Conservation (phyloP, 768 basidiomycete genomes). For the Phanerochaete sordida region DNA sequence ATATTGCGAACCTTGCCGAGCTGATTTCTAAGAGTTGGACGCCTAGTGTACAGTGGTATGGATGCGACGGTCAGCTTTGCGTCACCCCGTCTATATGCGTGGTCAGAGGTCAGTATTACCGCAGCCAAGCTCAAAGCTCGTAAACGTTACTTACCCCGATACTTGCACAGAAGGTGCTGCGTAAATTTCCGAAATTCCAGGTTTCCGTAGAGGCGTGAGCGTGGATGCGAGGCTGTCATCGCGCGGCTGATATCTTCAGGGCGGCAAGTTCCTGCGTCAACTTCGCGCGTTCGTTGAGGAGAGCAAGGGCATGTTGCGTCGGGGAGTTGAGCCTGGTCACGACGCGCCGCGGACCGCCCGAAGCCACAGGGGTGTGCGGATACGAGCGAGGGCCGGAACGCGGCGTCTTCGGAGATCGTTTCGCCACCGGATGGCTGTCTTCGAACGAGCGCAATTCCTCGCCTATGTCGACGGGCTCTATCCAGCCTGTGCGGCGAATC, state of each 20-base stretch:
- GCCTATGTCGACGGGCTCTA: slow-evolving; percentile 50
- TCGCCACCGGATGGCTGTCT: too few relatives aligned
- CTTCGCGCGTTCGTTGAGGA: slow-evolving; percentile 56
- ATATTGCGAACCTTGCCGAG: too few relatives aligned
- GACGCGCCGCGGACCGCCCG: slow-evolving; percentile 7
- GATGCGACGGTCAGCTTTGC: too few relatives aligned
- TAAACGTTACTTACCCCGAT: too few relatives aligned
- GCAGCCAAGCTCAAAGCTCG: too few relatives aligned
- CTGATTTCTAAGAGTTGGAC: too few relatives aligned
- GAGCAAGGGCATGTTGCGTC: slow-evolving; percentile 42
- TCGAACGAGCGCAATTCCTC: slow-evolving; percentile 51
- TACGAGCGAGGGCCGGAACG: not conserved
- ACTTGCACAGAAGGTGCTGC: too few relatives aligned
- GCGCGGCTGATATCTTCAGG: slow-evolving; percentile 25
- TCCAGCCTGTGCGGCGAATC: slow-evolving; percentile 52
- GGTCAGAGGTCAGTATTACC: too few relatives aligned
- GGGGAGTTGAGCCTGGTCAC: slow-evolving; percentile 35
- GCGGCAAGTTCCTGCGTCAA: slow-evolving; percentile 52
- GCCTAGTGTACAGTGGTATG: too few relatives aligned
- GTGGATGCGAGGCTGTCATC: not conserved
- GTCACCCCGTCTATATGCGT: too few relatives aligned
- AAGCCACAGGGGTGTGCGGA: not conserved
- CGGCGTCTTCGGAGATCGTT: slow-evolving; percentile 42
- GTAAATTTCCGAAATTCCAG: too few relatives aligned
- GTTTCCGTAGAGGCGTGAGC: too few relatives aligned